A percentile compares a stretch with the other conserved stretches of the same genome.
phyloP scores from a whole-genome alignment of 192 early-diverging fungal species.

The Backusella liffmaniae region DNA sequence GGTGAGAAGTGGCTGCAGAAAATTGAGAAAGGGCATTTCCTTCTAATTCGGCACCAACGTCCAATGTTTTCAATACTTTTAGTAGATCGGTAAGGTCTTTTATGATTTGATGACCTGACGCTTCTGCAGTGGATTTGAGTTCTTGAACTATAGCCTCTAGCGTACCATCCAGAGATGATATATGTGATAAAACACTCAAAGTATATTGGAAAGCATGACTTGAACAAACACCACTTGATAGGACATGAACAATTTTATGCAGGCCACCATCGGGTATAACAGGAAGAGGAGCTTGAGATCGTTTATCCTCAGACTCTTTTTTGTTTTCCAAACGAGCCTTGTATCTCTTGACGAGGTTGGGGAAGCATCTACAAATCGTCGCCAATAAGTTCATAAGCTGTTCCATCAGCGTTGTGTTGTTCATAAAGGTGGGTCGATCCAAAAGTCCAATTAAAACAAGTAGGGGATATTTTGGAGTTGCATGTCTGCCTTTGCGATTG shows the following conservation, averaged over 20 bases:
- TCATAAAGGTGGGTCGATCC: constrained; percentile 77
- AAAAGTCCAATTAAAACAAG: constrained; percentile 82
- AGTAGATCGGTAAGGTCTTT: constrained; percentile 70
- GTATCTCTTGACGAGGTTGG: constrained; percentile 55
- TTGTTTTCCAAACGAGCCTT: constrained; percentile 41
- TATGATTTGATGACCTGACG: constrained; percentile 62
- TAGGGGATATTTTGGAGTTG: constrained; percentile 61
- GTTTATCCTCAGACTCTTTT: constrained; percentile 21
- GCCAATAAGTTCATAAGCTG: constrained; percentile 84
- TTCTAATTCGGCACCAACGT: constrained; percentile 67
- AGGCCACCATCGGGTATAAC: constrained; percentile 77
- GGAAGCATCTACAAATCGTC: constrained; percentile 73
- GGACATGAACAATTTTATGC: constrained; percentile 80
- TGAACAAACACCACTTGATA: constrained; percentile 87
- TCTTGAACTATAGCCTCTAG: constrained; percentile 74
- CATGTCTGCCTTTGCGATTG: constrained; percentile 67
- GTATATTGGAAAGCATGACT: constrained; percentile 93
- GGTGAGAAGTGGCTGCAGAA: constrained; percentile 78
- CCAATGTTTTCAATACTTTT: constrained; percentile 45
- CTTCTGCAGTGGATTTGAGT: constrained; percentile 66
- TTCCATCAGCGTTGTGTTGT: constrained; percentile 81
- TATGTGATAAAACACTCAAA: constrained; percentile 82
- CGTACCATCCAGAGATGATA: constrained; percentile 67
- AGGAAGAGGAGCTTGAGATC: constrained; percentile 48
- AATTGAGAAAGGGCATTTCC: constrained; percentile 72